Evolutionary conservation across 768 basidiomycete species (phyloP), one percentile per base, ranked within the genome.

Genomic region (Pleurotus djamor): DNA sequence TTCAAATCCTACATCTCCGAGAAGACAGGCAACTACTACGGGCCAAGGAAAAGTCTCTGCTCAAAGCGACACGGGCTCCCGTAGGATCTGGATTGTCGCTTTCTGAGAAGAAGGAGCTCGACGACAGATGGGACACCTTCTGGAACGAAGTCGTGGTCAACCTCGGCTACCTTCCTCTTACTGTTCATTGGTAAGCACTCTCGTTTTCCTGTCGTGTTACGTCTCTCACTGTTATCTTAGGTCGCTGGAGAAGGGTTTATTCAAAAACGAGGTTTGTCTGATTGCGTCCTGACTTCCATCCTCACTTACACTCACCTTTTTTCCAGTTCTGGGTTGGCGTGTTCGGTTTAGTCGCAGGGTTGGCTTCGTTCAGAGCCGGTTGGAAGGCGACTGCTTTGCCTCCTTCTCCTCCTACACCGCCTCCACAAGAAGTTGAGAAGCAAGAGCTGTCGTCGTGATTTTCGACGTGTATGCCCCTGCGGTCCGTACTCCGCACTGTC

Each of bases 101-200:
- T 0, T 73, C 75, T 28, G 88, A 91, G 63, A 84, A 79, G 61
- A 73, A 72, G 38, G 87, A 89, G 52, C 68, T 92, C 17, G 62
- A 68, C 21, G 76, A 83, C 58, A 75, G 86, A 63, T 87, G 87
- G 85, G 80, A 83, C 63, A 81, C 87, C 13, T 84, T 86, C 57
- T 85, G 85, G 81, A 87, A 84, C 52, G 91, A 93, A 60, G 69
- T 89, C 9, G 69, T 90, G 12, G 83, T 85, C 51, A 94, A 94
- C 67, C 61, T 88, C 6, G 84, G 85, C 28, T 90, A 92, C 68
- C 73, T 94, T n/a, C 94, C 93, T 3, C 70, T 92, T 52, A 91
- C 93, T 2, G 71, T 93, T 58, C 94, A 96, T 69, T 94, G 92
- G 94, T 92, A 63, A 57, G 83, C 3, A 28, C 3, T 61, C 32